Evolutionary conservation across 257 asterid genomes (phyloP).

Genomic region (Fraxinus americana): DNA sequence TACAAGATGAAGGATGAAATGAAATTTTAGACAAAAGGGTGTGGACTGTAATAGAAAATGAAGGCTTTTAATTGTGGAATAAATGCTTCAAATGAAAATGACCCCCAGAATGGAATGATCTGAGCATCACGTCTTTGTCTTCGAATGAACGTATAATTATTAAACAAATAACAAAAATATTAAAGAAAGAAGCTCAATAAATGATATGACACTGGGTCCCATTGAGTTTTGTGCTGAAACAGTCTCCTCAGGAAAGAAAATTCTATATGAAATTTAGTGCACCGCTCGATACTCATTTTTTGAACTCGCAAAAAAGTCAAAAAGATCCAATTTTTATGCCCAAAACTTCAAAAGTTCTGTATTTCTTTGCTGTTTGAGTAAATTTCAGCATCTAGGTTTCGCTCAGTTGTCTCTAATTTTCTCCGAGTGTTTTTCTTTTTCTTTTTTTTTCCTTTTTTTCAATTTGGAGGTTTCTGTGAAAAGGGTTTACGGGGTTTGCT

Average conservation of each 20-base stretch:
- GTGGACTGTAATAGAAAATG: neutral
- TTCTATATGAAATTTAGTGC: slow-evolving; percentile 33
- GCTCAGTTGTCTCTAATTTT: slow-evolving; percentile 25
- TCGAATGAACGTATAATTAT: slow-evolving; percentile 18
- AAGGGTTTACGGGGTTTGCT: slow-evolving; percentile 39
- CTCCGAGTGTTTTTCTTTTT: slow-evolving; percentile 2
- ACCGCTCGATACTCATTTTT: neutral
- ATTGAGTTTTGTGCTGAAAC: slow-evolving; percentile 45
- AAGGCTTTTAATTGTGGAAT: slow-evolving; percentile 57
- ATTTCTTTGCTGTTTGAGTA: slow-evolving; percentile 26
- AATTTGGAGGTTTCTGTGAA: slow-evolving; percentile 25
- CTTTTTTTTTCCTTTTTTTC: neutral
- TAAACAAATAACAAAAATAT: slow-evolving; percentile 30
- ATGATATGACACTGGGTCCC: slow-evolving; percentile 32
- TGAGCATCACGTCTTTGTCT: slow-evolving; percentile 56
- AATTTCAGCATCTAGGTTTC: slow-evolving; percentile 34
- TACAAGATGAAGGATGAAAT: neutral
- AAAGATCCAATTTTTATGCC: slow-evolving; percentile 26
- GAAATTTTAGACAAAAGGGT: neutral
- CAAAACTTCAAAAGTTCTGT: slow-evolving; percentile 10
- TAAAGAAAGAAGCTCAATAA: slow-evolving; percentile 21
- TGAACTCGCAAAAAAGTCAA: slow-evolving; percentile 10
- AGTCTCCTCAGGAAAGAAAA: slow-evolving; percentile 27
- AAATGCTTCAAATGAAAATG: slow-evolving; percentile 59
- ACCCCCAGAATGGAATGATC: slow-evolving; percentile 60